These are phyloP conservation scores for Echites panduratus DNA, from an alignment of 257 asterid species.

Conservation along the genomic window DNA sequence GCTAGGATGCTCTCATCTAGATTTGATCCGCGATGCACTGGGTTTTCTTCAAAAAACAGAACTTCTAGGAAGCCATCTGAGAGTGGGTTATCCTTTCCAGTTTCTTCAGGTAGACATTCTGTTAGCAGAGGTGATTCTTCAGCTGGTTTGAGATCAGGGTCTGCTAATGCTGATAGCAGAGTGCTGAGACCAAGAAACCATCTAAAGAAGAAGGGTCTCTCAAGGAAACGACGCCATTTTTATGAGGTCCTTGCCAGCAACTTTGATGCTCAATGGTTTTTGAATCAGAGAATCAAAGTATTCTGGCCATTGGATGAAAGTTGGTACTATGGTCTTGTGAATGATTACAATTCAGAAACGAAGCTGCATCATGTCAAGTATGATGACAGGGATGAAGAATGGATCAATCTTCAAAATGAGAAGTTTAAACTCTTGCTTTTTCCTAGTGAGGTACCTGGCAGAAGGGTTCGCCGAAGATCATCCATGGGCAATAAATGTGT, in stretches of 20 bases:
- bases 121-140: slow-evolving; percentile 37
- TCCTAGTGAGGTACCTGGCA: slow-evolving; percentile 77
- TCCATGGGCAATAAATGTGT: slow-evolving; percentile 23
- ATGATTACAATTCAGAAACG: slow-evolving; percentile 68
- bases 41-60: slow-evolving; percentile 52
- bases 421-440: slow-evolving; percentile 87
- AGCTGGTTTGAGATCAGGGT: slow-evolving; percentile 40
- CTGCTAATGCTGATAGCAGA: slow-evolving; percentile 55
- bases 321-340: slow-evolving; percentile 86
- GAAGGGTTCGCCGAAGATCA: slow-evolving; percentile 31
- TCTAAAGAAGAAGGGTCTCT: slow-evolving; percentile 42
- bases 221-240: slow-evolving; percentile 91
- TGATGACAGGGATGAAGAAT: slow-evolving; percentile 93
- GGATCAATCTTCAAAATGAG: slow-evolving; percentile 83
- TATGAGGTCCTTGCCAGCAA: slow-evolving; percentile 60
- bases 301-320: slow-evolving; percentile 95
- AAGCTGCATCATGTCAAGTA: slow-evolving; percentile 79
- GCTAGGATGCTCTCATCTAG: slow-evolving; percentile 98
- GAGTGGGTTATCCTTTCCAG: slow-evolving; percentile 40
- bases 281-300: slow-evolving; percentile 73
- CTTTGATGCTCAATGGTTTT: slow-evolving; percentile 67
- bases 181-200: slow-evolving; percentile 72
- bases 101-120: slow-evolving; percentile 44
- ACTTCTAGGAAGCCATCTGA: slow-evolving; percentile 39
- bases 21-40: slow-evolving; percentile 95